Evolutionary conservation across 768 basidiomycete species (phyloP), one percentile per base, ranked within the genome.

Genomic region (Termitomyces eurrhizus): DNA sequence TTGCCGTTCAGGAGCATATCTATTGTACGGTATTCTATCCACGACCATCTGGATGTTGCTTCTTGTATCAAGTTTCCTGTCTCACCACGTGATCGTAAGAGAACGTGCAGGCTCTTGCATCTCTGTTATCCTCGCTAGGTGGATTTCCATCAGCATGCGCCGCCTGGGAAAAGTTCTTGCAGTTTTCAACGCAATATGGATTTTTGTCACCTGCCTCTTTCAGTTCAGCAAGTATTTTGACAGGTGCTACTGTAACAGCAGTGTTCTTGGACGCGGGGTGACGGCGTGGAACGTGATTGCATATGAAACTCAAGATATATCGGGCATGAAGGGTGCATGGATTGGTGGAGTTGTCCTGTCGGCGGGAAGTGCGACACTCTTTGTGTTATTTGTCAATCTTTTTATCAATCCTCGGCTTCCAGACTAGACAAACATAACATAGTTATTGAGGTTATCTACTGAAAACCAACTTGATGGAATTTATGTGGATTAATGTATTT

Each of bases 211-310:
- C 14, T 72, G 72, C 46, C 32, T 75, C 6, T 69, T 76, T 51
- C 74, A 76, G 56, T 73, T 76, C 55, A 67, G 67, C 36, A 72
- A 65, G 9, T 70, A 74, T 52, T 74, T 69, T 18, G 67, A 75
- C 49, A 64, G 70, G 11, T 77, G 75, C 50, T 77, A 73, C 36
- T 77, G 75, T 63, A 73, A 76, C 52, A 70, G 72, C 63, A 72
- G 69, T 58, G 70, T 72, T 16, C 61, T 76, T 11, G 68, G 72
- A 11, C 61, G 65, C 5, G 68, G 72, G 1, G 2, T 41, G 0
- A 39, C 33, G 0, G 74, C 75, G 2, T 79, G 70, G 52, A 51
- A 69, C 13, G 69, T 79, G 16, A 69, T 79, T 6, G 18, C 37
- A 1, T 48, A 66, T 3, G 48, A 53, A 3, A 0, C 7, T 1